A percentile compares a stretch with the other conserved stretches of the same genome.
Evolutionary conservation across 2,329 filamentous ascomycete species (phyloP).

Genomic region (Cytospora schulzeri): DNA sequence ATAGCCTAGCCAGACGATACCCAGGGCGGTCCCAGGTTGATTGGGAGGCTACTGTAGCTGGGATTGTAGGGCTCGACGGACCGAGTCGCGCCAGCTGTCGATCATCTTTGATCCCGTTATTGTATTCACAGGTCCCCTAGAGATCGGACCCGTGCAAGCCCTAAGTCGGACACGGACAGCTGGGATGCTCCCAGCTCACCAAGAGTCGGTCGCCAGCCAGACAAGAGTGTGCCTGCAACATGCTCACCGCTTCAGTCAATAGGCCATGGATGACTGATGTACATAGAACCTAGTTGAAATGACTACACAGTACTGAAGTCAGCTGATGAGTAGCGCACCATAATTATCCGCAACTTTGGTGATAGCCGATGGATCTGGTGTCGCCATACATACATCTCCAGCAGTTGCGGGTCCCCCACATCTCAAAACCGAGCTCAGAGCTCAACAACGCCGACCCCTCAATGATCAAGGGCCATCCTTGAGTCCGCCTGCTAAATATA

Average conservation of each 20-base stretch:
- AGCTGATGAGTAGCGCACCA: slow-evolving; percentile 1
- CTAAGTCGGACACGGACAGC: background rate
- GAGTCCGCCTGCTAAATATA: background rate
- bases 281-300: background rate
- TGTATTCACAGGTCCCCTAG: slow-evolving; percentile 7
- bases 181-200: slow-evolving; percentile 24
- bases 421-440: background rate
- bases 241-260: slow-evolving; percentile 26
- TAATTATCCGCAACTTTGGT: background rate
- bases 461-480: slow-evolving; percentile 9
- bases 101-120: slow-evolving; percentile 21
- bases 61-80: slow-evolving; percentile 21
- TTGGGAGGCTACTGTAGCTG: slow-evolving; percentile 2
- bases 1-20: slow-evolving; percentile 6
- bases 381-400: no score
- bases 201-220: slow-evolving; percentile 20
- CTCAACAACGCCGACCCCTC: background rate
- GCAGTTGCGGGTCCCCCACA: background rate
- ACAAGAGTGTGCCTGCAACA: slow-evolving; percentile 27
- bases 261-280: background rate
- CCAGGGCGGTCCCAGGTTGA: slow-evolving; percentile 8
- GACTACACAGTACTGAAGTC: background rate
- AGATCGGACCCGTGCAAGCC: slow-evolving; percentile 18
- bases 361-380: background rate
- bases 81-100: slow-evolving; percentile 21